These are phyloP conservation scores for Diutina sp. DNA, from an alignment of 1,139 yeast genomes.

Conservation along the genomic window DNA sequence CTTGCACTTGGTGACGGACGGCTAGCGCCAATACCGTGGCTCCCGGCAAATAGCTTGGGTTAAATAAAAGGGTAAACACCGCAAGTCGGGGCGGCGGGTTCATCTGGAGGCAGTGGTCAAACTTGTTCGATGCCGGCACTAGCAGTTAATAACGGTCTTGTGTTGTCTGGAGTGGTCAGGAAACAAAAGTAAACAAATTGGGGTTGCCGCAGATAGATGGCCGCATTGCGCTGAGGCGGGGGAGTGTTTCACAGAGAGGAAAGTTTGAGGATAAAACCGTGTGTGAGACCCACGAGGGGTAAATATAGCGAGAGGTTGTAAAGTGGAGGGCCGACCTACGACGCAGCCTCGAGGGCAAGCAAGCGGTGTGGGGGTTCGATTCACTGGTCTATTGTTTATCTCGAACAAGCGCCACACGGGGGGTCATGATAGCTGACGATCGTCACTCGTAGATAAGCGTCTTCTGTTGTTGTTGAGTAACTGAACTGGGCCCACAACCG, in stretches of 20 bases:
- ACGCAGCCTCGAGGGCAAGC: not conserved
- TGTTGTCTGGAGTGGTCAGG: not conserved
- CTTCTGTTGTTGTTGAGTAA: not conserved
- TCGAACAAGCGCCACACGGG: not conserved
- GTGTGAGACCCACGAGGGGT: not conserved
- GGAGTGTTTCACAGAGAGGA: not conserved
- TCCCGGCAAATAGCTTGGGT: slow-evolving; percentile 63
- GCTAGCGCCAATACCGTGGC: slow-evolving; percentile 49
- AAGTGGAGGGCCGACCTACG: not conserved
- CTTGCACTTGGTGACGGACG: slow-evolving; percentile 8
- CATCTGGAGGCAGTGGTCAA: not conserved
- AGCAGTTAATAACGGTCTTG: not conserved
- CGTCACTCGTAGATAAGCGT: not conserved
- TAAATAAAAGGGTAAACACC: slow-evolving; percentile 43
- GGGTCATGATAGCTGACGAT: not conserved
- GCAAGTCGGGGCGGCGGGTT: not conserved
- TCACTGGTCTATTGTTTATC: not conserved
- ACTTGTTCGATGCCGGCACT: not conserved
- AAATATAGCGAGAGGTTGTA: not conserved
- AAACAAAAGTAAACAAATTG: not conserved
- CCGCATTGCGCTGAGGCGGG: not conserved
- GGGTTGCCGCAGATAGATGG: not conserved
- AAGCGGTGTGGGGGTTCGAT: not conserved
- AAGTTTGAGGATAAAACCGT: not conserved
- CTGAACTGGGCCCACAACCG: not conserved